Evolutionary conservation across 371 early-diverging fungal genomes (phyloP).

Genomic region (Rhizopus sp.): DNA sequence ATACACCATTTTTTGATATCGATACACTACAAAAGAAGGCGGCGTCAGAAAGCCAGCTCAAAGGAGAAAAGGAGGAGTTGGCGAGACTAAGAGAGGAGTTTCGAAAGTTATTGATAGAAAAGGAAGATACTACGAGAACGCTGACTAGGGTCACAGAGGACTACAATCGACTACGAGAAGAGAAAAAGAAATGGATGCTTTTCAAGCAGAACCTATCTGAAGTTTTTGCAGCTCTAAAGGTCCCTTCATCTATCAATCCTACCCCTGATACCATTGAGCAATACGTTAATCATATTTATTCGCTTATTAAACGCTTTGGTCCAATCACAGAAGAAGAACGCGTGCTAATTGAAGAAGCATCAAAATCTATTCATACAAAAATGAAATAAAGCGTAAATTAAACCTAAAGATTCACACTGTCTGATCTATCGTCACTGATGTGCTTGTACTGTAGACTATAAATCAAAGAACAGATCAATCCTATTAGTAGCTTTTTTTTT

Average conservation of each 20-base stretch:
- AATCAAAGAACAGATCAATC: no score
- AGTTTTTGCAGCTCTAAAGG: constrained; percentile 17
- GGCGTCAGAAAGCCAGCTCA: constrained; percentile 6
- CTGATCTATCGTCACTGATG: no score
- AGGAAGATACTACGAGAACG: background rate
- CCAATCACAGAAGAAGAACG: constrained; percentile 22
- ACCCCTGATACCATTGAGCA: constrained; percentile 15
- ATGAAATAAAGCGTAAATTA: background rate
- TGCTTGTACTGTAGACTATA: no score
- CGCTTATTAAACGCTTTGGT: constrained; percentile 16
- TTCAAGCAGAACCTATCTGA: constrained; percentile 15
- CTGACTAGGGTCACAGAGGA: constrained; percentile 10
- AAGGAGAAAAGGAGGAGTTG: constrained; percentile 14
- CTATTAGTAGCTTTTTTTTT: no score
- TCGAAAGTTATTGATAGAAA: background rate
- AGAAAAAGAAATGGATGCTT: constrained; percentile 6
- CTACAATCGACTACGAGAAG: constrained; percentile 15
- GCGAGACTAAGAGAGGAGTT: background rate
- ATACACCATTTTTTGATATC: constrained; percentile 19
- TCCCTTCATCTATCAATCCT: constrained; percentile 2
- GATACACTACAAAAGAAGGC: constrained; percentile 6
- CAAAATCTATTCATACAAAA: background rate
- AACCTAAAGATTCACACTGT: no score
- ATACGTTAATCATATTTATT: constrained; percentile 20
- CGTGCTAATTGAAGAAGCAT: constrained; percentile 12